A percentile compares a stretch with the other conserved stretches of the same genome.
phyloP scores from a whole-genome alignment of 108 stramenopile species.

The Cyclotella kingstonii region DNA sequence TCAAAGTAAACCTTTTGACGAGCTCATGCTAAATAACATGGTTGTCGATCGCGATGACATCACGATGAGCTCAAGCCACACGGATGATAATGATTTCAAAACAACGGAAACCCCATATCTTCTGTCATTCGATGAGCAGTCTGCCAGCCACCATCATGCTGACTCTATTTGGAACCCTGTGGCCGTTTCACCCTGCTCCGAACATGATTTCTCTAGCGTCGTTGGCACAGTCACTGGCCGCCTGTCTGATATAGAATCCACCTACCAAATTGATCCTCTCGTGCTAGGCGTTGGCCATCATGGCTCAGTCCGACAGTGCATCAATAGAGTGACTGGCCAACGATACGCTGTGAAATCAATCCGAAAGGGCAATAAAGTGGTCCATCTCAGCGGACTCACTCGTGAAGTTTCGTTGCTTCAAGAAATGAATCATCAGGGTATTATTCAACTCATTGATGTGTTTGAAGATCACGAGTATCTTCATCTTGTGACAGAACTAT shows the following conservation, averaged over 20 bases:
- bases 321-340: slow-evolving; percentile 27
- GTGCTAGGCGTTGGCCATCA: slow-evolving; percentile 38
- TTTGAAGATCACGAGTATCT: slow-evolving; percentile 70
- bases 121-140: slow-evolving; percentile 3
- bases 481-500: slow-evolving; percentile 80
- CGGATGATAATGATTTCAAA: neutral
- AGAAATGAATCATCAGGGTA: slow-evolving; percentile 66
- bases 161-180: no score
- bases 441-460: slow-evolving; percentile 70
- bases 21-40: slow-evolving; percentile 12
- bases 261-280: slow-evolving; percentile 36
- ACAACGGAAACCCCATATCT: neutral
- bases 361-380: slow-evolving; percentile 12
- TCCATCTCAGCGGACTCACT: slow-evolving; percentile 18
- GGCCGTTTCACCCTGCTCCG: slow-evolving; percentile 8
- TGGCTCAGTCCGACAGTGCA: slow-evolving; percentile 34
- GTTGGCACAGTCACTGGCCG: slow-evolving; percentile 6
- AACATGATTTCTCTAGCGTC: neutral
- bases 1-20: slow-evolving; percentile 12
- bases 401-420: slow-evolving; percentile 53
- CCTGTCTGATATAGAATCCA: slow-evolving; percentile 26
- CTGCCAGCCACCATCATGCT: no score
- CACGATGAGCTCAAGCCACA: neutral
- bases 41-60: no score
- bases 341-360: slow-evolving; percentile 40